Evolutionary conservation across 768 basidiomycete genomes (phyloP).

Genomic region (Sistotremastrum niveocremeum): DNA sequence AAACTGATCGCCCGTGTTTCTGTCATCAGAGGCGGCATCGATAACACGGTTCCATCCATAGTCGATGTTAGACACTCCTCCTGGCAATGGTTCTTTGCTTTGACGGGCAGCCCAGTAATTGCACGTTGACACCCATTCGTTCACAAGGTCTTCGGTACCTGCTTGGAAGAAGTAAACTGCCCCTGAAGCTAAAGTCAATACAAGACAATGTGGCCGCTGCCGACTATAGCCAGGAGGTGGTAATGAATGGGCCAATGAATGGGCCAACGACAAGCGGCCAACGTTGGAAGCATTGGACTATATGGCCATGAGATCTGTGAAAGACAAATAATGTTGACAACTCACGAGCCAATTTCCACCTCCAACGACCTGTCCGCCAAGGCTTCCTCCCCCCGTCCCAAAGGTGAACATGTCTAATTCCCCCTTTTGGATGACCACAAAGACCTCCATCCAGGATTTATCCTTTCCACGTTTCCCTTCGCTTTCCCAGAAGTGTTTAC

Average conservation of each 20-base stretch:
- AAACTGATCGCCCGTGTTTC: slow-evolving; percentile 28
- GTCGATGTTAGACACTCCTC: slow-evolving; percentile 98
- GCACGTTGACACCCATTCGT: slow-evolving; percentile 97
- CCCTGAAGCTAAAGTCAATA: slow-evolving; percentile 75
- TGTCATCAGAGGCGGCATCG: slow-evolving; percentile 50
- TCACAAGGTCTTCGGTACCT: slow-evolving; percentile 95
- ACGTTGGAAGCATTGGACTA: slow-evolving; percentile 80
- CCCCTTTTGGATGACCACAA: slow-evolving; percentile 91
- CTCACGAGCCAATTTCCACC: slow-evolving; percentile 98
- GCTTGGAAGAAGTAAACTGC: slow-evolving; percentile 98
- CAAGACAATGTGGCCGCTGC: slow-evolving; percentile 90
- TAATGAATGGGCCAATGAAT: slow-evolving; percentile 75
- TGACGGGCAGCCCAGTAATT: slow-evolving; percentile 98
- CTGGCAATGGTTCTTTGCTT: slow-evolving; percentile 88
- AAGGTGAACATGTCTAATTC: slow-evolving; percentile 95
- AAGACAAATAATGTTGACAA: slow-evolving; percentile 11
- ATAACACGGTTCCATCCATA: slow-evolving; percentile 88
- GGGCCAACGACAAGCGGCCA: slow-evolving; percentile 73
- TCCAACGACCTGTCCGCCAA: slow-evolving; percentile 52
- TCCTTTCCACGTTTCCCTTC: slow-evolving; percentile 73
- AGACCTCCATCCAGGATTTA: slow-evolving; percentile 88
- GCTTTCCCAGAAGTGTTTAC: slow-evolving; percentile 90
- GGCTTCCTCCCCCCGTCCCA: slow-evolving; percentile 56
- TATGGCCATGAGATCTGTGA: slow-evolving; percentile 1
- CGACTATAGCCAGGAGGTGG: slow-evolving; percentile 88